Evolutionary conservation across 352 stramenopile species (phyloP).

Genomic region (Aphanomyces stellatus): DNA sequence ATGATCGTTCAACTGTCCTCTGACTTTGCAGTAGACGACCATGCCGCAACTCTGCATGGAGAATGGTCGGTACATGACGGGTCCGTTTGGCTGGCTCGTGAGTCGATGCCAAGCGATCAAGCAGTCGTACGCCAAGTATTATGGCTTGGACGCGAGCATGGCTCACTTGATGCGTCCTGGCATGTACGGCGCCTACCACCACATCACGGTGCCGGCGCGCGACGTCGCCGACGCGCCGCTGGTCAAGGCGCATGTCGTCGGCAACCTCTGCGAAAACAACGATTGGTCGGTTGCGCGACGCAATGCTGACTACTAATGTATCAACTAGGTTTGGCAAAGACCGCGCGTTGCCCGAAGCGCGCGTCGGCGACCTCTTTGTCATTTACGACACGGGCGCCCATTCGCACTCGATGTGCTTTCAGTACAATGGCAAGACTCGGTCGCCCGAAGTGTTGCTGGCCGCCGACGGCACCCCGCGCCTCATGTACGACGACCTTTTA

Average conservation of each 20-base stretch:
- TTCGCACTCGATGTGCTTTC: constrained; percentile 89
- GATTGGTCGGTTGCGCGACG: constrained; percentile 62
- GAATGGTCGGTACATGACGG: constrained; percentile 85
- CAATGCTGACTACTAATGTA: not conserved
- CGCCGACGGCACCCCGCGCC: constrained; percentile 36
- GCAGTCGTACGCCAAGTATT: constrained; percentile 66
- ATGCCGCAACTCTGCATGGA: constrained; percentile 81
- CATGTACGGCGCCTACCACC: constrained; percentile 87
- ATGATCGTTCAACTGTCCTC: not conserved
- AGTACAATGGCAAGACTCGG: constrained; percentile 89
- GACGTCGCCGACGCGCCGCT: constrained; percentile 30
- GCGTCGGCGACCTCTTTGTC: constrained; percentile 83
- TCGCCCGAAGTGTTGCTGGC: constrained; percentile 79
- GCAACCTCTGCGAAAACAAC: constrained; percentile 87
- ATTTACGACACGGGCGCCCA: constrained; percentile 86
- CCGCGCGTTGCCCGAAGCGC: constrained; percentile 21
- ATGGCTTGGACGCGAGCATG: constrained; percentile 85
- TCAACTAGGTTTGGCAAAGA: constrained; percentile 10
- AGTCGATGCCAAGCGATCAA: constrained; percentile 82
- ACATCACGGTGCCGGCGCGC: constrained; percentile 70
- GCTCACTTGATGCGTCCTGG: constrained; percentile 84
- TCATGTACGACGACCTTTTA: constrained; percentile 67
- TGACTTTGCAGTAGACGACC: constrained; percentile 18
- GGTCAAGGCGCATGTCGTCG: constrained; percentile 62
- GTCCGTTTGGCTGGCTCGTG: constrained; percentile 79